Evolutionary conservation across 2,329 filamentous ascomycete genomes (phyloP).

Genomic region (Tolypocladium paradoxum): DNA sequence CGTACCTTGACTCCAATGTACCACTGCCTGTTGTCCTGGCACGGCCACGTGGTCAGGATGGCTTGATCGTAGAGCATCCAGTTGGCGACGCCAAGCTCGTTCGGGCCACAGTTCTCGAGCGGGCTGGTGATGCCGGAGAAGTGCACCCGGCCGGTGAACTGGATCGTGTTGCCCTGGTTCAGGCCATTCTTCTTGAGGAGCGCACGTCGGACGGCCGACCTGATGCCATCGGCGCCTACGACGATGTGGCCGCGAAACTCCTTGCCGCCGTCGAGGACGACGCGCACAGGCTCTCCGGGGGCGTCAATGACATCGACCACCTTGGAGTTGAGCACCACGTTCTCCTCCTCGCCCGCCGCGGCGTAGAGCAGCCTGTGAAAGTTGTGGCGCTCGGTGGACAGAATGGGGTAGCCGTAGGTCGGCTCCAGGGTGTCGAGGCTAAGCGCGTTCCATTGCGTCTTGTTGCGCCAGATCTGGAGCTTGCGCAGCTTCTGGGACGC

Average conservation of each 20-base stretch:
- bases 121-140: constrained; percentile 9
- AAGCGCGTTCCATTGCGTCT: constrained; percentile 6
- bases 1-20: constrained; percentile 10
- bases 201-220: constrained; percentile 5
- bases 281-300: constrained; percentile 4
- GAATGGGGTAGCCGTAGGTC: constrained; percentile 6
- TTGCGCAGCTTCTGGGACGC: constrained; percentile 5
- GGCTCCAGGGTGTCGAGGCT: constrained; percentile 2
- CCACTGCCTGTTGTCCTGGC: constrained; percentile 9
- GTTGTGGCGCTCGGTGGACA: constrained; percentile 7
- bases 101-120: constrained; percentile 3
- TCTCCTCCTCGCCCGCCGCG: constrained; percentile 4
- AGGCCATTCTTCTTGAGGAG: constrained; percentile 3
- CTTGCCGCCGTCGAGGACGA: constrained; percentile 3
- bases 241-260: constrained; percentile 4
- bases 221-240: constrained; percentile 9
- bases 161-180: constrained; percentile 6
- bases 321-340: constrained; percentile 2
- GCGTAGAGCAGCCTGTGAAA: constrained; percentile 8
- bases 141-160: constrained; percentile 9
- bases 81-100: constrained; percentile 8
- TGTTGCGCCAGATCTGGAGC: constrained; percentile 8
- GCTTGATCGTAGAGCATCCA: constrained; percentile 11
- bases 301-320: constrained; percentile 7
- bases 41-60: constrained; percentile 10